Evolutionary conservation across 1,139 yeast genomes (phyloP).

Genomic region (Hyphopichia buzzinii): DNA sequence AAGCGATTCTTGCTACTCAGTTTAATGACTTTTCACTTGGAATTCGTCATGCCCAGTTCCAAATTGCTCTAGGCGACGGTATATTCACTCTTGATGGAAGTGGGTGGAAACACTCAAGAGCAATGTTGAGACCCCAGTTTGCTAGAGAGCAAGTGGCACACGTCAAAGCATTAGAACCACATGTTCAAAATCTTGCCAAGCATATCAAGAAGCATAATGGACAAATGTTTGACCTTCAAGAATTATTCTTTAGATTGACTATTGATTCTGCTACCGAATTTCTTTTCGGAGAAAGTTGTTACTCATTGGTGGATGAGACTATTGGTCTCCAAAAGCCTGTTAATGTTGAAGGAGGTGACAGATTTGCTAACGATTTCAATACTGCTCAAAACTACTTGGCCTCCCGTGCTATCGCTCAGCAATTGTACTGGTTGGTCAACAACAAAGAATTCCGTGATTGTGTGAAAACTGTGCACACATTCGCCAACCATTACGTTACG

Average conservation of each 20-base stretch:
- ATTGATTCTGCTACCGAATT: constrained; percentile 60
- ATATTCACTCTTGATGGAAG: constrained; percentile 55
- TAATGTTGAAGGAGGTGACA: constrained; percentile 29
- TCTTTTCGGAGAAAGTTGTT: constrained; percentile 54
- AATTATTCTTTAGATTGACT: constrained; percentile 48
- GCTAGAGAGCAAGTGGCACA: constrained; percentile 55
- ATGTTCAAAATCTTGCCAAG: constrained; percentile 36
- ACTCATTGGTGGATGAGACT: constrained; percentile 31
- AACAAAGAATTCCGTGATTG: constrained; percentile 29
- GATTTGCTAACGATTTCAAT: constrained; percentile 46
- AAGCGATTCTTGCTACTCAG: constrained; percentile 42
- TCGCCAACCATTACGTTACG: constrained; percentile 31
- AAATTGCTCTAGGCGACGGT: constrained; percentile 53
- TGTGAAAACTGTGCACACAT: constrained; percentile 30
- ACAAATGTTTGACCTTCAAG: constrained; percentile 45
- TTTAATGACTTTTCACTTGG: constrained; percentile 55
- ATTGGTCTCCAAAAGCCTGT: constrained; percentile 11
- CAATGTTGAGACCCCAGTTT: constrained; percentile 60
- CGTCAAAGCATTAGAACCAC: constrained; percentile 47
- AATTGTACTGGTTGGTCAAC: constrained; percentile 32
- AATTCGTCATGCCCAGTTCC: constrained; percentile 39
- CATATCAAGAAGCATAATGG: constrained; percentile 31
- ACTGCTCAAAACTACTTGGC: constrained; percentile 36
- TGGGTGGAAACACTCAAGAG: constrained; percentile 59
- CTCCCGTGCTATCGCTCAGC: constrained; percentile 35